Evolutionary conservation across 2,329 filamentous ascomycete species (phyloP), one percentile per base, ranked within the genome.

Genomic region (Tothia fuscella): DNA sequence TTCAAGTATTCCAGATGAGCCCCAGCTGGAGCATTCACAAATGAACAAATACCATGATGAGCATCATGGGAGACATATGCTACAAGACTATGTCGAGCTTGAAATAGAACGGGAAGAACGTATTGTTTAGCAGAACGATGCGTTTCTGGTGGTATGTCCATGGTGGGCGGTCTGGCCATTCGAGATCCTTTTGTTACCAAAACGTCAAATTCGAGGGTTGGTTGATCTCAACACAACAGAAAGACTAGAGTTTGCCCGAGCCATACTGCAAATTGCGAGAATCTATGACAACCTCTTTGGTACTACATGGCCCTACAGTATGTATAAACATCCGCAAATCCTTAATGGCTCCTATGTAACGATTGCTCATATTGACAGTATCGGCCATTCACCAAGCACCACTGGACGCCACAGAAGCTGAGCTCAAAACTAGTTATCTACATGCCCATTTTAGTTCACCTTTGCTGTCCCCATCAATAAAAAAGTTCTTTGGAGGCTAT

Each of bases 341-440:
- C n/a, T n/a, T n/a, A n/a, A n/a, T n/a, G n/a, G n/a, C n/a, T n/a
- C n/a, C n/a, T n/a, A n/a, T n/a, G n/a, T n/a, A n/a, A n/a, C n/a
- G n/a, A n/a, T n/a, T n/a, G n/a, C n/a, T n/a, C n/a, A n/a, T n/a
- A n/a, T n/a, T n/a, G n/a, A n/a, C n/a, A n/a, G n/a, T n/a, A n/a
- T n/a, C n/a, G n/a, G n/a, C n/a, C n/a, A 78, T 91, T 46, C 84
- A 91, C 57, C 84, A 91, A 60, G 83, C 84, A 13, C 84, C 84
- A 2, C 67, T 91, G 13, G 71, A 78, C n/a, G 81, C 79, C 19
- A 76, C 69, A 0, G 70, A 72, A 1, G 79, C 84, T 46, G 83
- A 89, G 58, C 67, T 82, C 37, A 76, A 86, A 50, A 74, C 73
- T 47, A 80, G 80, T 49, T 84, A 85, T 61, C 71, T 91, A 50